Conservation (phyloP, 306 rosid species). For the Malus sieversii region DNA sequence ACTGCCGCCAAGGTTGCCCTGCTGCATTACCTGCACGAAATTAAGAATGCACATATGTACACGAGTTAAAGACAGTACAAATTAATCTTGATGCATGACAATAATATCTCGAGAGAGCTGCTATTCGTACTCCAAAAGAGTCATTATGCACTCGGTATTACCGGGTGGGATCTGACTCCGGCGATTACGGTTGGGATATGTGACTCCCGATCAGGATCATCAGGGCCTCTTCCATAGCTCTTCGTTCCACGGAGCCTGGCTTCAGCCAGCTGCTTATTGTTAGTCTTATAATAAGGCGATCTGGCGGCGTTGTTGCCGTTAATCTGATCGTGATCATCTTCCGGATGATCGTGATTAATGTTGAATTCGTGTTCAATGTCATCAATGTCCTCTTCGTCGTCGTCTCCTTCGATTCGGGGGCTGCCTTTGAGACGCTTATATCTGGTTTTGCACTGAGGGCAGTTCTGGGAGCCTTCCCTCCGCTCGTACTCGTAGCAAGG, state of each 20-base stretch:
- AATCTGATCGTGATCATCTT: conserved; percentile 29
- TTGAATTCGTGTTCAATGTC: conserved; percentile 93
- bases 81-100: neutral
- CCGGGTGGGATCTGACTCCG: conserved; percentile 32
- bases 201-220: conserved; percentile 36
- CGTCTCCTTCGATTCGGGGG: conserved; percentile 91
- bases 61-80: neutral
- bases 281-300: conserved; percentile 7
- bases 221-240: conserved; percentile 59
- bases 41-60: neutral
- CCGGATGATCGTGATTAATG: conserved; percentile 14
- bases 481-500: conserved; percentile 96
- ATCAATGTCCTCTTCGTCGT: conserved; percentile 88
- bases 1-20: conserved; percentile 66
- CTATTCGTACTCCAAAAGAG: neutral
- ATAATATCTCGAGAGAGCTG: neutral
- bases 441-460: conserved; percentile 94
- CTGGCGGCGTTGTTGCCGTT: neutral
- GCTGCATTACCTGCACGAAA: conserved; percentile 54
- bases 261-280: conserved; percentile 54
- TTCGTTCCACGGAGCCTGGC: conserved; percentile 82
- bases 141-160: neutral
- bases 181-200: conserved; percentile 45
- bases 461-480: conserved; percentile 80
- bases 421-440: conserved; percentile 97